These are phyloP conservation scores for Ochromonadaceae sp. DNA, from an alignment of 352 stramenopile species.

Conservation along the genomic window DNA sequence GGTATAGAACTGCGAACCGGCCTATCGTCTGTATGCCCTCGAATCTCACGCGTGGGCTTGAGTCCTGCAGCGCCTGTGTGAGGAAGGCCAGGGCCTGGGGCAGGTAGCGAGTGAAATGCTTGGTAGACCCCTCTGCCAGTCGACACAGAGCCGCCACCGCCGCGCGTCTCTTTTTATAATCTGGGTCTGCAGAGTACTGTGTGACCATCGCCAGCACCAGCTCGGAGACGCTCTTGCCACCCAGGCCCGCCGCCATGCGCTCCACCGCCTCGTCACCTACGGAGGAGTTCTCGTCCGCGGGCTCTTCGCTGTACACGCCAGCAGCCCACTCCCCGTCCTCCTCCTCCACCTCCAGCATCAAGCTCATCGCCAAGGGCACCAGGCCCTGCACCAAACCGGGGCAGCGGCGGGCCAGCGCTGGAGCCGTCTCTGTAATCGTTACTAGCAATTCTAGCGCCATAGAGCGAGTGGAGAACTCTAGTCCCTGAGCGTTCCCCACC, in stretches of 20 bases:
- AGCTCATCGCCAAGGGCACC: neutral
- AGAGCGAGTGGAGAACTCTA: conserved; percentile 5
- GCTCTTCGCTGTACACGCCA: neutral
- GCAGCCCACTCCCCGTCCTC: neutral
- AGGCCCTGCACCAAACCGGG: neutral
- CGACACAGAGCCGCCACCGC: neutral
- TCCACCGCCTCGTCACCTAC: neutral
- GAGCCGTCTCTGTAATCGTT: conserved; percentile 11
- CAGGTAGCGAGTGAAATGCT: neutral
- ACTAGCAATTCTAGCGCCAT: conserved; percentile 7
- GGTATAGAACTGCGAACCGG: neutral
- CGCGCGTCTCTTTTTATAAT: neutral
- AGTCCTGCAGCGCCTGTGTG: neutral
- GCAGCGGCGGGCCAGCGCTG: neutral
- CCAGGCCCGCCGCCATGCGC: neutral
- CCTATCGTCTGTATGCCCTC: conserved; percentile 3
- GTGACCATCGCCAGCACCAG: neutral
- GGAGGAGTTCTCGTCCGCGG: neutral
- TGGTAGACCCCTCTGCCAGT: conserved; percentile 8
- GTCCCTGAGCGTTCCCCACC: neutral
- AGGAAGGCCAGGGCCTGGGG: neutral
- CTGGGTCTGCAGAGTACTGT: neutral
- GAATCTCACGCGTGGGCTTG: neutral
- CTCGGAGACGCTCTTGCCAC: neutral
- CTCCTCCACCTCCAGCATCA: conserved; percentile 13